Conservation (phyloP, 805 yeast species). For the Starmerella bacillaris region DNA sequence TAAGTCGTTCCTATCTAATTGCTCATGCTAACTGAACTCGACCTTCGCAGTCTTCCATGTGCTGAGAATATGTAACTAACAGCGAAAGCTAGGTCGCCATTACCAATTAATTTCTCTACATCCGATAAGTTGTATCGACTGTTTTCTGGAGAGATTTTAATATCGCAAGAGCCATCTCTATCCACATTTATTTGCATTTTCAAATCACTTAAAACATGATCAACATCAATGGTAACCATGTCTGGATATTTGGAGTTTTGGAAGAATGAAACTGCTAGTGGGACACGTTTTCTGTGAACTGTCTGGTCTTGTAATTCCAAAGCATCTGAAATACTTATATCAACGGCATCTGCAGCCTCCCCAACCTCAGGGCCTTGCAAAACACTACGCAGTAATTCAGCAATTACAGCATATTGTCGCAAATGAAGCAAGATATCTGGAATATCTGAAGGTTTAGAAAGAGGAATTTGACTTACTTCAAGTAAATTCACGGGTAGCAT, state of each 20-base stretch:
- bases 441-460: conserved; percentile 19
- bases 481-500: conserved; percentile 18
- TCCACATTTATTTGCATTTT: background rate
- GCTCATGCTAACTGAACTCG: too few relatives aligned
- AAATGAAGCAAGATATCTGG: conserved; percentile 16
- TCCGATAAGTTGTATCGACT: conserved; percentile 9
- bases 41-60: too few relatives aligned
- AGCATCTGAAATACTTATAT: conserved; percentile 18
- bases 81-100: background rate
- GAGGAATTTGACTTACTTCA: conserved; percentile 17
- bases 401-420: conserved; percentile 11
- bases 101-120: conserved; percentile 10
- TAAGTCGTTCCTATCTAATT: too few relatives aligned
- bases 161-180: conserved; percentile 1
- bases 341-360: conserved; percentile 10
- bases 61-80: too few relatives aligned
- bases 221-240: conserved; percentile 6
- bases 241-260: background rate
- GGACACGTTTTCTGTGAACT: conserved; percentile 6
- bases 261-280: conserved; percentile 6
- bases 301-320: conserved; percentile 14
- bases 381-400: conserved; percentile 10
- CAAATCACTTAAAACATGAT: conserved; percentile 6
- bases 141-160: conserved; percentile 4
- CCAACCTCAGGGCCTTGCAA: conserved; percentile 9